Percentiles rank a stretch among this genome's conserved stretches.
Evolutionary conservation across 108 stramenopile genomes (phyloP).

Genomic region (Discostella pseudostelligera): DNA sequence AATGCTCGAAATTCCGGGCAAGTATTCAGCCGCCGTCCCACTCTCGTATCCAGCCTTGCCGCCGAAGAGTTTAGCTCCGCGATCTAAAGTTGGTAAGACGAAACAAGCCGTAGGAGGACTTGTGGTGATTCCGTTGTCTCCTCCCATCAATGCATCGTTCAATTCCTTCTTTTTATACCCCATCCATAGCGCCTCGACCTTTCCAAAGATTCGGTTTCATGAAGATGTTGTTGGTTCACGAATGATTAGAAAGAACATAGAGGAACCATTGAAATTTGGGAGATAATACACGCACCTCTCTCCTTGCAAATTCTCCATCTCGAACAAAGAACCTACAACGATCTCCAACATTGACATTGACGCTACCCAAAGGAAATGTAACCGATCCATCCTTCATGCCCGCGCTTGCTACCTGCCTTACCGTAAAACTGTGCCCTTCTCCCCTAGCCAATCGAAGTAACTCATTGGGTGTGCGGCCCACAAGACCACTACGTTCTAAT

Average conservation of each 20-base stretch:
- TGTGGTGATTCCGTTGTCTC: conserved; percentile 6
- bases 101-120: conserved; percentile 67
- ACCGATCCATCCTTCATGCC: conserved; percentile 88
- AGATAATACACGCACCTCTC: conserved; percentile 41
- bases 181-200: conserved; percentile 76
- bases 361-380: conserved; percentile 74
- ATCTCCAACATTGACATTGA: conserved; percentile 69
- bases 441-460: conserved; percentile 66
- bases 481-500: conserved; percentile 48
- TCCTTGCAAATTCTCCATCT: conserved; percentile 81
- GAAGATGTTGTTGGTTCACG: background rate
- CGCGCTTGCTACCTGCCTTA: conserved; percentile 79
- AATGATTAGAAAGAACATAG: background rate
- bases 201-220: background rate
- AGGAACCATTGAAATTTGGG: background rate
- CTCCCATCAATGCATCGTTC: conserved; percentile 34
- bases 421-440: conserved; percentile 71
- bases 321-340: conserved; percentile 84
- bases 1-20: conserved; percentile 61
- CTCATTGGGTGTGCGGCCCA: conserved; percentile 61
- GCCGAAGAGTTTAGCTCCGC: conserved; percentile 77
- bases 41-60: conserved; percentile 79
- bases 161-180: conserved; percentile 78
- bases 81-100: conserved; percentile 74
- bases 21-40: conserved; percentile 46